phyloP scores from a whole-genome alignment of 306 rosid species.

The Dalbergia cultrata region DNA sequence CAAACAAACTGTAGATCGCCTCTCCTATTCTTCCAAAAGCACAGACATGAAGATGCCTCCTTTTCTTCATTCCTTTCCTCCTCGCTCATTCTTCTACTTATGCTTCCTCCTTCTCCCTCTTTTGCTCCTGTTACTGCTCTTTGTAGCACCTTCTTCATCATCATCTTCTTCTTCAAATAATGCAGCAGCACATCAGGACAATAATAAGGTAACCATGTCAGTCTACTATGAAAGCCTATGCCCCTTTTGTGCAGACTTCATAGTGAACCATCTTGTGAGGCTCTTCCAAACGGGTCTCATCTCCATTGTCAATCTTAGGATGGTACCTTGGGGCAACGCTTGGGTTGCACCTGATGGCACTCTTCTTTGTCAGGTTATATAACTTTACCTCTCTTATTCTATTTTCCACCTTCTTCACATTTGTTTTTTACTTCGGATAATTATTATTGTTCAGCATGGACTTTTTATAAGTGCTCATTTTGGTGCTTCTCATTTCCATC shows the following conservation, averaged over 20 bases:
- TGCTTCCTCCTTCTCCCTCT: slow-evolving; percentile 58
- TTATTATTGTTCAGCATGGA: not conserved
- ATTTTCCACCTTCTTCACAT: not conserved
- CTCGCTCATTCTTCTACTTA: slow-evolving; percentile 62
- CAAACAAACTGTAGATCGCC: not conserved
- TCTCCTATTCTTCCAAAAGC: not conserved
- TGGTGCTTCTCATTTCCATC: no score
- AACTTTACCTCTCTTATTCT: not conserved
- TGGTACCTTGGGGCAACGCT: slow-evolving; percentile 96
- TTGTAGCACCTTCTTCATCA: slow-evolving; percentile 43
- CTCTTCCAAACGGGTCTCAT: slow-evolving; percentile 77
- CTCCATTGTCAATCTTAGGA: slow-evolving; percentile 72
- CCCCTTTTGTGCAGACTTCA: slow-evolving; percentile 88
- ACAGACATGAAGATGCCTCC: slow-evolving; percentile 47
- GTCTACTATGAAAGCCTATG: slow-evolving; percentile 85
- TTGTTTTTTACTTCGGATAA: not conserved
- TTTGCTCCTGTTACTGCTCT: slow-evolving; percentile 45
- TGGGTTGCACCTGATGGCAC: slow-evolving; percentile 62
- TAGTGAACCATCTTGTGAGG: slow-evolving; percentile 69
- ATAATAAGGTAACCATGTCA: slow-evolving; percentile 67
- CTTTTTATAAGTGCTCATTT: no score
- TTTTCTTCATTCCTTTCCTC: slow-evolving; percentile 67
- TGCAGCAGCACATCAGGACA: not conserved
- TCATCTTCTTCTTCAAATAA: slow-evolving; percentile 25
- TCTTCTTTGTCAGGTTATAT: slow-evolving; percentile 68